Base-by-base conservation (phyloP, 2,329 filamentous ascomycete species). In the Leptographium galeiforme region DNA sequence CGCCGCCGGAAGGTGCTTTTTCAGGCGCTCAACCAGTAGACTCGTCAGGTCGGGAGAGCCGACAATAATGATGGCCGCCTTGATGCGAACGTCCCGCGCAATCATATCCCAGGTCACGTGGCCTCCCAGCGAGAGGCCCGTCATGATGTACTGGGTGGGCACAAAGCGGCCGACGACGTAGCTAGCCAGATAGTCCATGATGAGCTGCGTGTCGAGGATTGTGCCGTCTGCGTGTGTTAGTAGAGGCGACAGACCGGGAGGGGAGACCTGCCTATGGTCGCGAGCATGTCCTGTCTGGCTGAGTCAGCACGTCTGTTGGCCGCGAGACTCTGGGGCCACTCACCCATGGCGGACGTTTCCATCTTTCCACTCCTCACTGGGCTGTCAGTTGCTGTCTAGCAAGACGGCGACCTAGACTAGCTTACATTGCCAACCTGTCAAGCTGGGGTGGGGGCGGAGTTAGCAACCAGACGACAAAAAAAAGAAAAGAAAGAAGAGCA, bases 41-140 rank as follows among this genome's bases (percentile, higher is more conserved):
- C 16, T n/a, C 7, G 45, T 44, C 8, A 53, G 51, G 39, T 49
- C 19, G 14, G 51, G 51, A 2, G 38, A 49, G 16, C 51, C 51
- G 30, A 53, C 32, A 25, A 53, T 30, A 10, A 49, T n/a, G 39
- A 38, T n/a, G 16, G 16, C 45, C 2, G 34, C 10, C n/a, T 12
- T 8, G 6, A 53, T 30, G n/a, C 40, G 45, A 6, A 4, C 5
- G 11, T 48, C 45, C 10, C 14, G 3, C 25, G 51, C 45, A 19
- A 53, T 46, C 32, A 49, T 16, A 16, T 49, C 40, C 51, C 51
- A 53, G n/a, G 38, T 38, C 8, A 44, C 33, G 45, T 53, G 51
- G 30, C 51, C 51, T 38, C 51, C 51, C 1, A 53, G 51, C 8
- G 51, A 53, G 34, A 49, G 19, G 39, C 51, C 51, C 2, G 51